Conservation (phyloP, 1,139 yeast genomes). For the Geotrichum candidum region DNA sequence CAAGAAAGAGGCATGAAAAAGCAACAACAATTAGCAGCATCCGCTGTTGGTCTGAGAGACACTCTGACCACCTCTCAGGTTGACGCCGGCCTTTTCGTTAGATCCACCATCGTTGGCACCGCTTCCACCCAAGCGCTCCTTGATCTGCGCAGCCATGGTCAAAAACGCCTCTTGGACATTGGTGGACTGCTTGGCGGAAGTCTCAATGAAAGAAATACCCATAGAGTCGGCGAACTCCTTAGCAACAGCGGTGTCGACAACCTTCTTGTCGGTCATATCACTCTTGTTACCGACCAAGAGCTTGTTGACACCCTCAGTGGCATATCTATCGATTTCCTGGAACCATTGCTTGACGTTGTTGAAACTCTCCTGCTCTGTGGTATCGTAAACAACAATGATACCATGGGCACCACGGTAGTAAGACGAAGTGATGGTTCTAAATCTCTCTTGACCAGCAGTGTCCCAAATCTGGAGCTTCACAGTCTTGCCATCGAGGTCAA, state of each 20-base stretch:
- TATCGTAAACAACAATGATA: constrained; percentile 94
- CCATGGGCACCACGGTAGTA: constrained; percentile 99
- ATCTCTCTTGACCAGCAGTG: constrained; percentile 98
- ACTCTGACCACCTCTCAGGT: constrained; percentile 75
- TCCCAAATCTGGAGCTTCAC: constrained; percentile 98
- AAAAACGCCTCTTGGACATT: constrained; percentile 97
- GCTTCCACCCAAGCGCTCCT: constrained; percentile 85
- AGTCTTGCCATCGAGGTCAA: constrained; percentile 93
- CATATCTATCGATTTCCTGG: constrained; percentile 97
- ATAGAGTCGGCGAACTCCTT: constrained; percentile 96
- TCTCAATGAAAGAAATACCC: constrained; percentile 93
- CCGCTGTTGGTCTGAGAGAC: constrained; percentile 63
- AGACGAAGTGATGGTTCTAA: constrained; percentile 94
- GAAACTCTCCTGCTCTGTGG: constrained; percentile 95
- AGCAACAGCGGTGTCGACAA: constrained; percentile 93
- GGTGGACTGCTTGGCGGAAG: constrained; percentile 91
- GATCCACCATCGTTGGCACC: constrained; percentile 43
- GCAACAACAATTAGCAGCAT: constrained; percentile 54
- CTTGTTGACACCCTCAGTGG: constrained; percentile 96
- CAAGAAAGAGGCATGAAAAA: not conserved
- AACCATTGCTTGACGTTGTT: constrained; percentile 98
- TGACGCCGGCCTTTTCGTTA: constrained; percentile 66
- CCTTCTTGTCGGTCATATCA: constrained; percentile 88
- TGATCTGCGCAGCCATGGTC: constrained; percentile 98
- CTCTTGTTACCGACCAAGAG: constrained; percentile 95